Evolutionary conservation across 1,139 yeast species (phyloP), one percentile per base, ranked within the genome.

Genomic region (Hansenula sp.): DNA sequence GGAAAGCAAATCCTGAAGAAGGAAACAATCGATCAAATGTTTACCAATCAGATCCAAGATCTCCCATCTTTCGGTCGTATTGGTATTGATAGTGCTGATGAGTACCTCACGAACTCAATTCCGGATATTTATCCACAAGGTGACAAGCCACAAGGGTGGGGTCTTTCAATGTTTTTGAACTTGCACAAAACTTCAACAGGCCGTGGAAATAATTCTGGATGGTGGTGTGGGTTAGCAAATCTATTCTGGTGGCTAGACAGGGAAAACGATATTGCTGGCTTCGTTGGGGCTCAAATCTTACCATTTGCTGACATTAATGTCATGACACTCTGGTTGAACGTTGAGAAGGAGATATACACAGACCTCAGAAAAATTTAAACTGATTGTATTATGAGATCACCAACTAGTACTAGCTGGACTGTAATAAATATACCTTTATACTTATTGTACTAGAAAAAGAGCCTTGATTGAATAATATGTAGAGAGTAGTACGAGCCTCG

Each of bases 201-300:
- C 1, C 50, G 70, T 33, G 62, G 66, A 15, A 52, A 53, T 3
- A 63, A 62, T 4, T 55, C 68, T 5, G 55, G 61, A 7, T 54
- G 53, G 45, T 68, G 72, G 72, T 54, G 59, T 31, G 72, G 72
- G 1, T 45, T 67, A 31, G 58, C 67, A 7, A 67, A 66, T 44
- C 50, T 65, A 31, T 67, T 50, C 49, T 68, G 58, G 46, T 68
- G 71, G 71, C 48, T 68, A 37, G 72, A 68, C 46, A 47, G 55
- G 15, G 55, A 59, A 37, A 65, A 59, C 34, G 65, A 61, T 15
- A 44, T 65, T 31, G 68, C 62, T n/a, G 68, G 68, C 1, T 58
- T 53, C 43, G 61, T 60, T 47, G 66, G 60, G 8, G 52, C 63
- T 17, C 66, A 63, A 41, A 40, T 63, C 3, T 49, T 64, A 16